Evolutionary conservation across 257 asterid species (phyloP).

Genomic region (Agastache rugosa): DNA sequence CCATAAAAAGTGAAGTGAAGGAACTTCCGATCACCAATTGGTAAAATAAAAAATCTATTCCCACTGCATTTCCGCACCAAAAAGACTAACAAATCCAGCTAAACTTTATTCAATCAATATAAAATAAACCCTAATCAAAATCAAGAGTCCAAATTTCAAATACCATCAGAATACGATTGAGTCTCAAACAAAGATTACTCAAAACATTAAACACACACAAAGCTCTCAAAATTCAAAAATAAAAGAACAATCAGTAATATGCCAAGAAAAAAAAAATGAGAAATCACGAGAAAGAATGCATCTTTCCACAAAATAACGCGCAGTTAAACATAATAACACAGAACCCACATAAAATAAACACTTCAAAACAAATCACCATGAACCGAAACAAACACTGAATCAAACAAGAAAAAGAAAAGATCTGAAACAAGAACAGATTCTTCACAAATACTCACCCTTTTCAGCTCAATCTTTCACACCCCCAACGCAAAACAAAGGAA

Average conservation of each 20-base stretch:
- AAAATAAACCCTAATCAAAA: slow-evolving; percentile 17
- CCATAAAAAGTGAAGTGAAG: neutral
- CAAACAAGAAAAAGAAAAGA: slow-evolving; percentile 34
- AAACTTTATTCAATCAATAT: slow-evolving; percentile 10
- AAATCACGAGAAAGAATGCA: slow-evolving; percentile 27
- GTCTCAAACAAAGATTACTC: slow-evolving; percentile 5
- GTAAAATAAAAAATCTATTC: neutral
- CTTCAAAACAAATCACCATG: slow-evolving; percentile 19
- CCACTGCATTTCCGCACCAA: slow-evolving; percentile 5
- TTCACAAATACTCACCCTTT: slow-evolving; percentile 37
- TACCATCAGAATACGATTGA: slow-evolving; percentile 26
- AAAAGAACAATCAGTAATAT: slow-evolving; percentile 11
- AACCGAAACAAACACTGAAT: slow-evolving; percentile 24
- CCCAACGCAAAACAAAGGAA: neutral
- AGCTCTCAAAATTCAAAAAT: neutral
- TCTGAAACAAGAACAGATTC: slow-evolving; percentile 32
- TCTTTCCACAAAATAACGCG: slow-evolving; percentile 7
- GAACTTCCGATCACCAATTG: neutral
- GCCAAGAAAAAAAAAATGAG: neutral
- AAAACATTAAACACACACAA: neutral
- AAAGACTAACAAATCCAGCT: slow-evolving; percentile 30
- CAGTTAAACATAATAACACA: slow-evolving; percentile 25
- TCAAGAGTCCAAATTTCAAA: slow-evolving; percentile 33
- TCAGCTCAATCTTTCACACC: slow-evolving; percentile 42
- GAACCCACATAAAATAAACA: slow-evolving; percentile 32